Conservation (phyloP, 257 asterid genomes). For the Gardenia jasminoides region DNA sequence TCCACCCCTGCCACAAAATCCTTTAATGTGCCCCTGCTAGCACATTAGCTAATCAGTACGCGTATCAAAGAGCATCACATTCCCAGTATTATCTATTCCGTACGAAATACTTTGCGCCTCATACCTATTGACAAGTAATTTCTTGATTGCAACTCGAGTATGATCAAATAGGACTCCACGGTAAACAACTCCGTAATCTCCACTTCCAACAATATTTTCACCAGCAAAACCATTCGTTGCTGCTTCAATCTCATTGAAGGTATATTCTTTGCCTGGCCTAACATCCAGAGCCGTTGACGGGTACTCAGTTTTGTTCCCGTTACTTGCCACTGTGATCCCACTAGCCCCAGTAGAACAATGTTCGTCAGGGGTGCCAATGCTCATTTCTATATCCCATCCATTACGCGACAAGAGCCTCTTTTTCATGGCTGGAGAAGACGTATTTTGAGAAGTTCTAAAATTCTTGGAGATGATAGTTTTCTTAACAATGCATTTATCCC, state of each 20-base stretch:
- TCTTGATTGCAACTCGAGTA: constrained; percentile 48
- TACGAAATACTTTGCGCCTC: too few relatives aligned
- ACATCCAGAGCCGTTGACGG: neutral
- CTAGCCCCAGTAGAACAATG: neutral
- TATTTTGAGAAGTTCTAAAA: neutral
- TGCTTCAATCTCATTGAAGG: constrained; percentile 39
- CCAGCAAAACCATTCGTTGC: constrained; percentile 43
- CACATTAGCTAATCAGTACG: neutral
- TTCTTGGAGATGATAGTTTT: neutral
- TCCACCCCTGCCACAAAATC: constrained; percentile 40
- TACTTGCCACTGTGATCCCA: neutral
- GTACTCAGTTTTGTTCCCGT: neutral
- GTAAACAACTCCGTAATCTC: constrained; percentile 50
- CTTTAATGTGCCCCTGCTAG: constrained; percentile 27
- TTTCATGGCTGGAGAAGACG: constrained; percentile 25
- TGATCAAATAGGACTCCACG: constrained; percentile 36
- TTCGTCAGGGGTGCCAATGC: constrained; percentile 29
- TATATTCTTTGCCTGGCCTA: constrained; percentile 19
- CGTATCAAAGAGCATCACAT: neutral
- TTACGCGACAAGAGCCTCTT: constrained; percentile 32
- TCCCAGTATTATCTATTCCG: neutral
- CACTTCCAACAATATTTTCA: constrained; percentile 44
- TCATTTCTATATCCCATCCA: constrained; percentile 37
- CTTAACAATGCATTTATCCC: neutral
- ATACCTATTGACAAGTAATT: constrained; percentile 42